These are phyloP conservation scores for Diaporthe sp. DNA, from an alignment of 2,329 filamentous ascomycete genomes.

Conservation along the genomic window DNA sequence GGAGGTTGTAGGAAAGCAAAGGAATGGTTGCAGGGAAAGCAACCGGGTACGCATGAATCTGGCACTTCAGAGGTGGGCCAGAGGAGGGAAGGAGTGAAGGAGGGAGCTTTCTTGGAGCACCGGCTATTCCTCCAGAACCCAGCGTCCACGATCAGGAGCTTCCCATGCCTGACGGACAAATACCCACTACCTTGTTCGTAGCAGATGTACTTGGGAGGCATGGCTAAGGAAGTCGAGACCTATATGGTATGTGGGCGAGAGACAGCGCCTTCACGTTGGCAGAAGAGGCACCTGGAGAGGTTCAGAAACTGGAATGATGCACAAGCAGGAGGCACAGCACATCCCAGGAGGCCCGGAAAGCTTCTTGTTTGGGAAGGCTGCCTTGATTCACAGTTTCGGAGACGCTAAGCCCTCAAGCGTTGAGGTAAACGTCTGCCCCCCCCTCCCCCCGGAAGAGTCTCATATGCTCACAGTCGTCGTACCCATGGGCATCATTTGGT, in stretches of 20 bases:
- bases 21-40: not conserved
- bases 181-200: not conserved
- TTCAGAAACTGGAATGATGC: not conserved
- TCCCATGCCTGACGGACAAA: not conserved
- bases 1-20: not conserved
- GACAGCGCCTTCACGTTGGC: not conserved
- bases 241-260: not conserved
- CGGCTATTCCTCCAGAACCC: too few species aligned
- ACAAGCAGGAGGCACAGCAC: not conserved
- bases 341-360: not conserved
- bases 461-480: not conserved
- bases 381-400: too few species aligned
- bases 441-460: accelerated
- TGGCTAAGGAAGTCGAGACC: not conserved
- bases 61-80: too few species aligned
- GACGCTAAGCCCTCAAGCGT: not conserved
- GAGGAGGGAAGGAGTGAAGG: not conserved
- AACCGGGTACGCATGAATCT: too few species aligned
- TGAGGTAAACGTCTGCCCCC: not conserved
- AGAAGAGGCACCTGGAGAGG: not conserved
- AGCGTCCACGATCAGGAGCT: not conserved
- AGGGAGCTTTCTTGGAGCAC: not conserved
- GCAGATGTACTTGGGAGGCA: too few species aligned
- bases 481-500: not conserved
- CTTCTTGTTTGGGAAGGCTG: not conserved